A percentile compares a stretch with the other conserved stretches of the same genome.
phyloP scores from a whole-genome alignment of 306 rosid species.

The Parietaria judaica region DNA sequence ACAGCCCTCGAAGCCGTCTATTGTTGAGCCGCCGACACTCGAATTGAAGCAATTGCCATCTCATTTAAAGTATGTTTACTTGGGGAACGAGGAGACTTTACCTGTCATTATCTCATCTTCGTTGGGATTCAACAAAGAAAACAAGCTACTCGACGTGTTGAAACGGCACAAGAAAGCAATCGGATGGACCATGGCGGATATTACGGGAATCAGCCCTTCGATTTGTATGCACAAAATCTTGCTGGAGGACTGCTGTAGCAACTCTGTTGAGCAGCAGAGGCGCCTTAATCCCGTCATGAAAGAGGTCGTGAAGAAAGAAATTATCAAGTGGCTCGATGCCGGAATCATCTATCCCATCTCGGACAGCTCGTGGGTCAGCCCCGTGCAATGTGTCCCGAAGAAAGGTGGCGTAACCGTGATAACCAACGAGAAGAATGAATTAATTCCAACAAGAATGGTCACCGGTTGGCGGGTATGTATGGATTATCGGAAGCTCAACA shows the following conservation, averaged over 20 bases:
- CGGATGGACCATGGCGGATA: background rate
- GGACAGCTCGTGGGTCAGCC: background rate
- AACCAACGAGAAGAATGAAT: background rate
- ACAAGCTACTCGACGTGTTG: background rate
- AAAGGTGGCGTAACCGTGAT: background rate
- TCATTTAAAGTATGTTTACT: background rate
- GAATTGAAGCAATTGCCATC: background rate
- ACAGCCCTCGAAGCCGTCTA: too few species aligned
- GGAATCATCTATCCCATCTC: background rate
- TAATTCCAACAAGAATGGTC: too few species aligned
- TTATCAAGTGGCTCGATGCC: background rate
- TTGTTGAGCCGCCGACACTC: too few species aligned
- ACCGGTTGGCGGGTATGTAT: too few species aligned
- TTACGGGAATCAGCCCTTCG: background rate
- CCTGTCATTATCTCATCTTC: background rate
- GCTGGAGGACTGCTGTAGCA: background rate
- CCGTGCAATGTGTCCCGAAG: background rate
- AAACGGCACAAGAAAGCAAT: too few species aligned
- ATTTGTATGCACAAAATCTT: background rate
- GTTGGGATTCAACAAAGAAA: background rate
- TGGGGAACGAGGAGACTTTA: background rate
- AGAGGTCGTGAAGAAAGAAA: background rate
- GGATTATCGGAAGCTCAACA: too few species aligned
- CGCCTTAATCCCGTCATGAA: background rate
- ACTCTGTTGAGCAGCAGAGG: background rate